Conservation (phyloP, 768 basidiomycete species). For the Lactifluus subvellereus region DNA sequence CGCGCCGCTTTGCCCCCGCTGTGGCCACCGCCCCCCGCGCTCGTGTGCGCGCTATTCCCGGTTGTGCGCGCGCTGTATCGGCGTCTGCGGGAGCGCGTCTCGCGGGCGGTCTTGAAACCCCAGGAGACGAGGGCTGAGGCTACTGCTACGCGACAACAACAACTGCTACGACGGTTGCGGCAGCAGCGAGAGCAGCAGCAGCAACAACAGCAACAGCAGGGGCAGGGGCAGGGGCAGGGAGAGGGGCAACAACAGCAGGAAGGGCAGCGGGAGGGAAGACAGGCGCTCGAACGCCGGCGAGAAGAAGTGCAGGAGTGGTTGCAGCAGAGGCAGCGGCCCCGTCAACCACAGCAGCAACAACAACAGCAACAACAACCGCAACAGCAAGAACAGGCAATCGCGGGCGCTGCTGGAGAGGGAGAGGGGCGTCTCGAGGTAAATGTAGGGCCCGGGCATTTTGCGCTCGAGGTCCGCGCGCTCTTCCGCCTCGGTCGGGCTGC, state of each 20-base stretch:
- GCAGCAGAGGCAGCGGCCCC: background rate
- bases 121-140: background rate
- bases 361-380: background rate
- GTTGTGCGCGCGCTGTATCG: constrained; percentile 28
- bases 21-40: constrained; percentile 35
- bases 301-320: background rate
- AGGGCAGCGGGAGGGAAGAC: background rate
- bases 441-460: constrained; percentile 22
- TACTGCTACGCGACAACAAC: background rate
- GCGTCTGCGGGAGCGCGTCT: constrained; percentile 23
- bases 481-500: background rate
- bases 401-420: constrained; percentile 6
- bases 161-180: no score
- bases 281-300: background rate
- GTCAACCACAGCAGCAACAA: background rate
- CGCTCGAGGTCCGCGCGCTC: constrained; percentile 4
- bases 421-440: constrained; percentile 27
- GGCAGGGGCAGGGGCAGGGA: background rate
- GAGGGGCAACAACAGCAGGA: background rate
- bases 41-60: constrained; percentile 30
- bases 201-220: background rate
- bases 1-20: constrained; percentile 19
- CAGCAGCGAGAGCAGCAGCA: background rate
- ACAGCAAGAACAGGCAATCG: background rate
- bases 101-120: constrained; percentile 25